Percentiles rank a stretch among this genome's conserved stretches.
phyloP scores from a whole-genome alignment of 352 stramenopile species.

The Phytophthora palmivora region DNA sequence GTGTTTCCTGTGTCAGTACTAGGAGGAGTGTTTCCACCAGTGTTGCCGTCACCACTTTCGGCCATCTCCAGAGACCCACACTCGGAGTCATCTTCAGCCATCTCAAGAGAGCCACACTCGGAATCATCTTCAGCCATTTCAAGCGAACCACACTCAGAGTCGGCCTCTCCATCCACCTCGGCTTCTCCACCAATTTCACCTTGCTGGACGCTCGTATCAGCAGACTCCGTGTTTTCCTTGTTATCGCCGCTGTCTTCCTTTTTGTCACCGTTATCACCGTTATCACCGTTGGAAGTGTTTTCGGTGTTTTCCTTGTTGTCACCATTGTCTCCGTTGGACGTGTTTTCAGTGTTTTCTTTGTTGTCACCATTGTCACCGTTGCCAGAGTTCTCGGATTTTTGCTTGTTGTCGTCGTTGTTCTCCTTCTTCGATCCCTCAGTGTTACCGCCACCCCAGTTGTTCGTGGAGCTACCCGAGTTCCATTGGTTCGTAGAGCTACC shows the following conservation, averaged over 20 bases:
- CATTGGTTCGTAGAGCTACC: not conserved
- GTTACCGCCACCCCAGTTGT: not conserved
- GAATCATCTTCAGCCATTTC: slow-evolving; percentile 29
- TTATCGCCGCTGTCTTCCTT: not conserved
- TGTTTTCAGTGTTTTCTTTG: not conserved
- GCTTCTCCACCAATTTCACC: not conserved
- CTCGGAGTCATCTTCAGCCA: slow-evolving; percentile 34
- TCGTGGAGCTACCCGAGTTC: slow-evolving; percentile 1
- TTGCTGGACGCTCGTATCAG: not conserved
- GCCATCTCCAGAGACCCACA: slow-evolving; percentile 39
- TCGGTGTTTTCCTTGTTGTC: too few species aligned
- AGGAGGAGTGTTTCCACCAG: not conserved
- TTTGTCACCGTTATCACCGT: not conserved
- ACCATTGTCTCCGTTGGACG: too few species aligned
- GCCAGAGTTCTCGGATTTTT: too few species aligned
- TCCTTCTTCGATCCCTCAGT: slow-evolving; percentile 2
- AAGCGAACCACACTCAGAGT: slow-evolving; percentile 34
- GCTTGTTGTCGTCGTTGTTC: not conserved
- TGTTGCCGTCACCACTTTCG: slow-evolving; percentile 13
- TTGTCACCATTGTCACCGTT: too few species aligned
- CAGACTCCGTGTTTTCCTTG: not conserved
- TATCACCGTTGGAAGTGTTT: not conserved
- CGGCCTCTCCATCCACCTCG: not conserved
- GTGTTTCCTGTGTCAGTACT: slow-evolving; percentile 1
- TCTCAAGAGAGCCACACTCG: slow-evolving; percentile 28